Conservation (phyloP, 78 protist genomes). For the Andalucia godoyi region DNA sequence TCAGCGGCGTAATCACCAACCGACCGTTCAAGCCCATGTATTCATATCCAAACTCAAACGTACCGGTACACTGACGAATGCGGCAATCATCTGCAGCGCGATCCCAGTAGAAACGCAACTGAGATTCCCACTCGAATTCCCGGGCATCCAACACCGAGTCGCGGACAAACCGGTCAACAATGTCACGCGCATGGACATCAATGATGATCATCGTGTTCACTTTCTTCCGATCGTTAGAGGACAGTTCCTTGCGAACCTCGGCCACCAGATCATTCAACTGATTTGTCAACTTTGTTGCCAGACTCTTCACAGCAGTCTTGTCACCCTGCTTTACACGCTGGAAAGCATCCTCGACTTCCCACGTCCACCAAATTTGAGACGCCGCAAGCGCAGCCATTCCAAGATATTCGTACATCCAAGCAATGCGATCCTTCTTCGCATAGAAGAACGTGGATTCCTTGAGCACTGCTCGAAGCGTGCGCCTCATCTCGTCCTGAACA, state of each 20-base stretch:
- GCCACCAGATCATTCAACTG: slow-evolving; percentile 47
- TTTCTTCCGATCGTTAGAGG: slow-evolving; percentile 28
- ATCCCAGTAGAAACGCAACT: slow-evolving; percentile 81
- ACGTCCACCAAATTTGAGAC: slow-evolving; percentile 88
- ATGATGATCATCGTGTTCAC: slow-evolving; percentile 73
- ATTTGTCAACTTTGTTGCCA: slow-evolving; percentile 1
- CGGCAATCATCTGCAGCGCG: slow-evolving; percentile 10
- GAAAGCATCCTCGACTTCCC: slow-evolving; percentile 72
- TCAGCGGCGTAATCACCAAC: slow-evolving; percentile 84
- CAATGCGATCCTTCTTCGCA: slow-evolving; percentile 22
- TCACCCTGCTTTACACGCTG: slow-evolving; percentile 41
- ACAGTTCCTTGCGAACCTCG: slow-evolving; percentile 12
- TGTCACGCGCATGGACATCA: slow-evolving; percentile 84
- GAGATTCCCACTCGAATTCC: slow-evolving; percentile 88
- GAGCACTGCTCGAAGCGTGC: slow-evolving; percentile 30
- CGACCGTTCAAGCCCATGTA: slow-evolving; percentile 82
- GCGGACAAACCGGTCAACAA: slow-evolving; percentile 71
- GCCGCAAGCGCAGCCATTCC: slow-evolving; percentile 56
- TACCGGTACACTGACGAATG: slow-evolving; percentile 73
- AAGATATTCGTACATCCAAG: slow-evolving; percentile 38
- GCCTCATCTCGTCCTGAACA: slow-evolving; percentile 55
- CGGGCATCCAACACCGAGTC: slow-evolving; percentile 63
- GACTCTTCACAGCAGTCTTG: slow-evolving; percentile 34
- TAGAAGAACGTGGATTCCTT: slow-evolving; percentile 68
- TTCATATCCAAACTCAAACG: slow-evolving; percentile 68